Evolutionary conservation across 208 protist genomes (phyloP), one percentile per base, ranked within the genome.

Genomic region (Leishmania tarentolae): DNA sequence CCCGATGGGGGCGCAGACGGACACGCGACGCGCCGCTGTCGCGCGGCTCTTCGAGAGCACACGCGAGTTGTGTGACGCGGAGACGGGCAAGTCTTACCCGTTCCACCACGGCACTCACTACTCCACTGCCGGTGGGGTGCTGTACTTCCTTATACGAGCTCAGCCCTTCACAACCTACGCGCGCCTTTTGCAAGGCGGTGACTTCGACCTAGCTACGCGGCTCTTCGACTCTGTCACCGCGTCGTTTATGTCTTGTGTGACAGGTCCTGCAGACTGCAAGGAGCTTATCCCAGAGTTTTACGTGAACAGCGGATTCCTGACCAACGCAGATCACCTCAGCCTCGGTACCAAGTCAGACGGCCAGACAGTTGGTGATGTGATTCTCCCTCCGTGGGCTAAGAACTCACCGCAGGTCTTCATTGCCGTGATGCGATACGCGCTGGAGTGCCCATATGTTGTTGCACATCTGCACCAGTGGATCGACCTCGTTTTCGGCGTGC

Each of bases 21-120:
- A 92, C 44, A 59, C 82, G 24, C 90, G 97, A 15, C 91, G 96
- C 21, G 72, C 89, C 63, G 81, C 86, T 28, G 94, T 99, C 52
- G 44, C 80, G 21, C 86, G 94, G 70, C 71, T 98, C 31, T 99
- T 97, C 83, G 81, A 88, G 42, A 86, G 90, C 81, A 91, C 85
- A 5, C 77, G 77, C 53, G 89, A 90, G 63, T 76, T 89, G 19
- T 63, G 59, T 44, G 80, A 88, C 61, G 50, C 71, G 17, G 82
- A 90, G 52, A 87, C 78, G 53, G 83, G 85, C 74, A 81, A 85
- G 70, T 82, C 81, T 57, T 87, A 91, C 82, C 93, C 98, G 17
- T 99, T 99, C 84, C 97, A 99, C 83, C 99, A 99, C 87, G 99
- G 99, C 65, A 98, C 98, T n/a, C 99, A 99, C 93, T 99, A 99